These are phyloP conservation scores for Mycena venus DNA, from an alignment of 768 basidiomycete species.

Conservation along the genomic window DNA sequence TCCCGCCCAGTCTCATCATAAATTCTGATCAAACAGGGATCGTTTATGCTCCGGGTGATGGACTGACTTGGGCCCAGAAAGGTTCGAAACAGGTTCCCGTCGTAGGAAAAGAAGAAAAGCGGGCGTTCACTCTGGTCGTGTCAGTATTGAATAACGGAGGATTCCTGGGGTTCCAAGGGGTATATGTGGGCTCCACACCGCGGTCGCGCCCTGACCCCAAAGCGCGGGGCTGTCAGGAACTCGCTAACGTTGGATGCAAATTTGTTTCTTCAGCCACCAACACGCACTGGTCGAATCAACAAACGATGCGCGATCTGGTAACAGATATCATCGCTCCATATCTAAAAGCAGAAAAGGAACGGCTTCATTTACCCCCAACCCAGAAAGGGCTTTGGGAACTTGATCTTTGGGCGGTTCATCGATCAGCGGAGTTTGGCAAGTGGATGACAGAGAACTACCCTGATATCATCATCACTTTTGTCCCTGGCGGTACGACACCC, in stretches of 20 bases:
- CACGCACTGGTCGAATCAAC: constrained; percentile 43
- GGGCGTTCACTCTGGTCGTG: constrained; percentile 51
- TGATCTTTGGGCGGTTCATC: constrained; percentile 54
- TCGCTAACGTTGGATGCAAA: constrained; percentile 31
- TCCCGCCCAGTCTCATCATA: constrained; percentile 43
- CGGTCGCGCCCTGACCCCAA: constrained; percentile 36
- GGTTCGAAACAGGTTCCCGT: constrained; percentile 49
- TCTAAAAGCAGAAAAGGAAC: constrained; percentile 17
- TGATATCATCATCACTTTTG: constrained; percentile 44
- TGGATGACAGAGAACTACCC: constrained; percentile 47
- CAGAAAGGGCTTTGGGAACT: constrained; percentile 28
- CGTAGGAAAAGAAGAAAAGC: constrained; percentile 52
- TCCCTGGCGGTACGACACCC: constrained; percentile 51
- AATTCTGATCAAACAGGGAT: constrained; percentile 54
- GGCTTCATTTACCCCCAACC: constrained; percentile 33
- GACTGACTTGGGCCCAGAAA: constrained; percentile 40
- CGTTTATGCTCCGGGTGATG: constrained; percentile 44
- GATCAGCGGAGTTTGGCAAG: constrained; percentile 49
- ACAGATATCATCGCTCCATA: constrained; percentile 41
- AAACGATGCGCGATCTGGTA: constrained; percentile 40
- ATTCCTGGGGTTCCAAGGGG: constrained; percentile 49
- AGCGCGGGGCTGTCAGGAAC: constrained; percentile 37
- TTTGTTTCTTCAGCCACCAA: constrained; percentile 37
- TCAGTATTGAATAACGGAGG: constrained; percentile 42
- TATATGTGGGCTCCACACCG: constrained; percentile 44